Conservation (phyloP, 2,329 filamentous ascomycete genomes). For the Fusarium hainanense region DNA sequence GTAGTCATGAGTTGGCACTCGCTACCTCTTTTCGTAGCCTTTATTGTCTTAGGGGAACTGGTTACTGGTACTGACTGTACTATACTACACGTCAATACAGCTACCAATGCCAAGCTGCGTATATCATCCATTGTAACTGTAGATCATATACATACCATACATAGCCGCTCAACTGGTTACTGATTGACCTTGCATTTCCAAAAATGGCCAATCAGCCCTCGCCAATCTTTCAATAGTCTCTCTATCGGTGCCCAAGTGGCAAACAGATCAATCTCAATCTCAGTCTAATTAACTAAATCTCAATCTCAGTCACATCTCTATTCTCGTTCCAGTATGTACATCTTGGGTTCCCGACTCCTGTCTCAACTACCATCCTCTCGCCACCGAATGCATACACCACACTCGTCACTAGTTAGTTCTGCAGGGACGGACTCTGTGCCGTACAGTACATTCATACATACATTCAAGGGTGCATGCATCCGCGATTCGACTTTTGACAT, state of each 20-base stretch:
- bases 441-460: neutral
- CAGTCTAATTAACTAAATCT: neutral
- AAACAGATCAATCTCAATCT: slow-evolving; percentile 5
- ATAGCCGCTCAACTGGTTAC: slow-evolving; percentile 1
- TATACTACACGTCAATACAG: neutral
- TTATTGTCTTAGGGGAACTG: neutral
- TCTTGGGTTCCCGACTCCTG: slow-evolving; percentile 7
- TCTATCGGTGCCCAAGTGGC: slow-evolving; percentile 32
- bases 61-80: neutral
- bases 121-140: neutral
- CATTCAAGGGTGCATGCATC: neutral
- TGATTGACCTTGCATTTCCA: slow-evolving; percentile 13
- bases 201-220: slow-evolving; percentile 15
- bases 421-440: neutral
- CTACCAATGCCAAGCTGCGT: neutral
- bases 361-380: neutral
- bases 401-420: neutral
- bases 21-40: slow-evolving; percentile 2
- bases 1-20: slow-evolving; percentile 22
- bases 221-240: slow-evolving; percentile 32
- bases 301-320: neutral
- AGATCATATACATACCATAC: neutral
- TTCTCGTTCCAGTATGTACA: neutral
- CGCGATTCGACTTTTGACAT: slow-evolving; percentile 1
- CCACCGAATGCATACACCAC: neutral